phyloP scores from a whole-genome alignment of 1,284 basidiomycete genomes.

The Trametes polyzona region DNA sequence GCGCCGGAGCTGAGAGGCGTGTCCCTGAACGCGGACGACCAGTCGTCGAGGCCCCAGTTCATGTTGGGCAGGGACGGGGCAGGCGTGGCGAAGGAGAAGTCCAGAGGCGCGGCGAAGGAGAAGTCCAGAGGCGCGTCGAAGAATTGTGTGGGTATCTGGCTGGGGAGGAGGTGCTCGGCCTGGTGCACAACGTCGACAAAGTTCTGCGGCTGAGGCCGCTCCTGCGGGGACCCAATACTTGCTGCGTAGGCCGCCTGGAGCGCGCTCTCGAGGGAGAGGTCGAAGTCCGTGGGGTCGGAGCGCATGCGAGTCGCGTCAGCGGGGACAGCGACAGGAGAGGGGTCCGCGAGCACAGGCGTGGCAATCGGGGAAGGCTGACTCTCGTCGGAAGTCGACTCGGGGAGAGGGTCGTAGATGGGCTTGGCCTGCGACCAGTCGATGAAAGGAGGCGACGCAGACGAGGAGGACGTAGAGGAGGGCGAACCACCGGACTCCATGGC shows the following conservation, averaged over 20 bases:
- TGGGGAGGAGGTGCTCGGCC: background rate
- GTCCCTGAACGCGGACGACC: background rate
- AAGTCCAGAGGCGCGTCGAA: background rate
- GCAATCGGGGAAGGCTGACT: background rate
- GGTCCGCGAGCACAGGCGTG: background rate
- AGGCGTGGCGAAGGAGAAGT: background rate
- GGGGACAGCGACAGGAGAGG: background rate
- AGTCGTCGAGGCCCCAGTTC: background rate
- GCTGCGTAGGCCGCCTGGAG: background rate
- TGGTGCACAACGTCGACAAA: conserved; percentile 3
- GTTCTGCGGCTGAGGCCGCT: background rate
- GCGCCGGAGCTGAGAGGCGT: background rate
- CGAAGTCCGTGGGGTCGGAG: background rate
- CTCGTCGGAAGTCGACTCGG: background rate
- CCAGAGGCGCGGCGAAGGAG: background rate
- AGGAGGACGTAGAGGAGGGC: no score
- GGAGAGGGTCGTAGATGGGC: no score
- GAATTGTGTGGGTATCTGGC: background rate
- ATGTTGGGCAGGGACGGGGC: background rate
- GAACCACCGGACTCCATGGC: no score
- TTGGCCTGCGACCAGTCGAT: no score
- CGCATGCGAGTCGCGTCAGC: background rate
- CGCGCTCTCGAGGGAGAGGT: background rate
- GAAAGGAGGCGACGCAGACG: no score
- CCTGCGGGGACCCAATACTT: background rate